Percentiles rank a stretch among this genome's conserved stretches.
phyloP scores from a whole-genome alignment of 768 basidiomycete species.

The Boletus edulis region DNA sequence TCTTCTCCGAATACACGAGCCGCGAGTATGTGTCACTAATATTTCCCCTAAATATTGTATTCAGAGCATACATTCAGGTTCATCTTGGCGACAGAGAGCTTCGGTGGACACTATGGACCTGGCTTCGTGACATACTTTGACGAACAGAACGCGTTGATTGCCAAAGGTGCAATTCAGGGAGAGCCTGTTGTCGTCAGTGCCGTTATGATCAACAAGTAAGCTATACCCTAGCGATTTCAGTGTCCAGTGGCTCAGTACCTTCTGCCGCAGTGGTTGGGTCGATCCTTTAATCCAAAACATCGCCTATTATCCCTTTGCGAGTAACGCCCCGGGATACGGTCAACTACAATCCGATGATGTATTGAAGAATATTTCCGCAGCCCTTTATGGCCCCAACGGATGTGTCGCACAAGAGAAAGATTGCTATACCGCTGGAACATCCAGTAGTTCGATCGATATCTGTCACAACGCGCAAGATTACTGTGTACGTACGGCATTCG shows the following conservation, averaged over 20 bases:
- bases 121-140: constrained; percentile 64
- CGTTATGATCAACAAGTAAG: constrained; percentile 63
- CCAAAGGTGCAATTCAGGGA: constrained; percentile 41
- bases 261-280: constrained; percentile 52
- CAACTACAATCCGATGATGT: constrained; percentile 50
- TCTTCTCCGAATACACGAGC: constrained; percentile 49
- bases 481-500: constrained; percentile 43
- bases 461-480: constrained; percentile 52
- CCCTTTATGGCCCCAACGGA: constrained; percentile 47
- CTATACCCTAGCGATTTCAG: background rate
- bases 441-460: constrained; percentile 43
- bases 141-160: constrained; percentile 56
- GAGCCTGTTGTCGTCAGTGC: constrained; percentile 55
- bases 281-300: constrained; percentile 63
- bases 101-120: constrained; percentile 68
- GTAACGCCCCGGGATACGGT: constrained; percentile 64
- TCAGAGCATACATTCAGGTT: constrained; percentile 39
- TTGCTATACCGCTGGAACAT: constrained; percentile 55
- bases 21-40: constrained; percentile 44
- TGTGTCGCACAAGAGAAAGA: constrained; percentile 54
- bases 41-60: background rate
- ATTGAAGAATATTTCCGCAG: constrained; percentile 44
- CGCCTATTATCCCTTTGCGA: constrained; percentile 59
- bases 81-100: constrained; percentile 64
- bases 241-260: background rate